Evolutionary conservation across 306 rosid species (phyloP), one percentile per base, ranked within the genome.

Genomic region (Dryas alaskensis): DNA sequence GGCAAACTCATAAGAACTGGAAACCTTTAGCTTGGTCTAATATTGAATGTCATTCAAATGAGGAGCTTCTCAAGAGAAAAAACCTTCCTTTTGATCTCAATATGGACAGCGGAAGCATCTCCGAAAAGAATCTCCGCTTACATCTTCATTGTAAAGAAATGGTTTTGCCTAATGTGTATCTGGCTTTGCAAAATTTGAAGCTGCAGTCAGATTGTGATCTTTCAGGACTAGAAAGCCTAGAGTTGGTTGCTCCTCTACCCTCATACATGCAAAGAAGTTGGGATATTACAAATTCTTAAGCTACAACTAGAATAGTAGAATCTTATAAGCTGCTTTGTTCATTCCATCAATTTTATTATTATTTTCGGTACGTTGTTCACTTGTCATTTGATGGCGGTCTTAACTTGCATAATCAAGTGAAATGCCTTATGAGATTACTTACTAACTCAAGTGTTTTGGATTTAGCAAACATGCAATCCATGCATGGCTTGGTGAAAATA

Each of bases 141-240:
- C 98, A 94, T 85, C 96, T 91, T 78, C 97, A 94, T 74, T 91
- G 96, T 83, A 91, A 87, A 84, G 86, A 89, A 80, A 72, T 91
- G 86, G 77, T 80, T 5, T 81, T 94, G 87, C 98, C 98, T 51
- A 65, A 89, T 71, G 79, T 91, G 55, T 86, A 89, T 80, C 78
- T 44, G 25, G 92, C 90, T 48, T 69, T 91, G 81, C 81, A 86
- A 77, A 74, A 88, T 67, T 70, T 83, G 81, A 79, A 81, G 61
- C 76, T 76, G 40, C 63, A 77, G 83, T 73, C 87, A 12, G 80
- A 72, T 72, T 82, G 73, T 76, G 90, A 89, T 81, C 86, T 84
- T 80, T 87, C 90, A 31, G 73, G 16, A 46, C 76, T 91, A 74
- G 87, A 84, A 81, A 73, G 71, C 67, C 90, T 91, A 46, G 79